phyloP scores from a whole-genome alignment of 108 stramenopile genomes.

The Conticribra weissflogii region DNA sequence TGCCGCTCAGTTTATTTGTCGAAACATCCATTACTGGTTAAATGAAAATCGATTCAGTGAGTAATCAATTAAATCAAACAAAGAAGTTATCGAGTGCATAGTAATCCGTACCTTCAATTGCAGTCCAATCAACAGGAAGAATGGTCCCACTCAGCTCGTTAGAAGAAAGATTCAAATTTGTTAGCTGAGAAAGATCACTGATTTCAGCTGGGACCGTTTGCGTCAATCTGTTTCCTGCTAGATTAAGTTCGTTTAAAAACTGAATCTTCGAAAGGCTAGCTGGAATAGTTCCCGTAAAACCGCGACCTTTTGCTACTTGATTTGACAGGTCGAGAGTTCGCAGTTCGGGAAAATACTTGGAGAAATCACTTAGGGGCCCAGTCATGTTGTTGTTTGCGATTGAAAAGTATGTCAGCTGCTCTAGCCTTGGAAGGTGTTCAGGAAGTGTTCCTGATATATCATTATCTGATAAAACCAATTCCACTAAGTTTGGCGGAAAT shows the following conservation, averaged over 20 bases:
- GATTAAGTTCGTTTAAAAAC: neutral
- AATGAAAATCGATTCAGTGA: neutral
- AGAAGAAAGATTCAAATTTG: neutral
- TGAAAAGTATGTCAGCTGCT: neutral
- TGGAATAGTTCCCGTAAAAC: neutral
- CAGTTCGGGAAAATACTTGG: neutral
- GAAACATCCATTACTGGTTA: too few relatives aligned
- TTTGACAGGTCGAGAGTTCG: slow-evolving; percentile 1
- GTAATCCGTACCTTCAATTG: neutral
- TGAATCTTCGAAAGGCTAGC: neutral
- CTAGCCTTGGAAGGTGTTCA: neutral
- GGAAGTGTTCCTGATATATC: neutral
- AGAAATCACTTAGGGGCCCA: slow-evolving; percentile 14
- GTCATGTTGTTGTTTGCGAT: neutral
- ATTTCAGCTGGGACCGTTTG: neutral
- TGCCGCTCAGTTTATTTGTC: too few relatives aligned
- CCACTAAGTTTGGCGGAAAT: neutral
- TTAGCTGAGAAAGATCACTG: neutral
- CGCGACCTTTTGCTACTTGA: neutral
- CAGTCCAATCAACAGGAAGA: neutral
- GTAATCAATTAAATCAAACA: neutral
- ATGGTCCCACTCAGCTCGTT: neutral
- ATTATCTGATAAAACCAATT: neutral
- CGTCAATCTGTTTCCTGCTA: neutral
- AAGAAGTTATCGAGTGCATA: neutral